Evolutionary conservation across 73 alveolate genomes (phyloP), one percentile per base, ranked within the genome.

Genomic region (Blepharisma stoltei): DNA sequence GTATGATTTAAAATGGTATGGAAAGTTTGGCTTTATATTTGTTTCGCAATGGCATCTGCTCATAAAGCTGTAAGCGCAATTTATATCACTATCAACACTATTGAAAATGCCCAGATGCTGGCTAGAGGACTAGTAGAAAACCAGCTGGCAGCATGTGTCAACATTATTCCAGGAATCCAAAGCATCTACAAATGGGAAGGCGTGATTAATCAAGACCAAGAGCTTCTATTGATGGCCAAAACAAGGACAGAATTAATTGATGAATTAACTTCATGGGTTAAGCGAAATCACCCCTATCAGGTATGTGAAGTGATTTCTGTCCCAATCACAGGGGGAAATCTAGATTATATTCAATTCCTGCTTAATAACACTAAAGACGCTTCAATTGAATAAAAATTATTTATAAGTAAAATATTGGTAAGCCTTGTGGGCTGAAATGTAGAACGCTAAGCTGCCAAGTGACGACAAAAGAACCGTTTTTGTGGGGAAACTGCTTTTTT

Each of bases 161-260:
- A 69, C 41, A 69, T 69, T 25, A 38, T 69, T 11, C 79, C 79
- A 69, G 67, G 65, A 38, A 43, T 69, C 25, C 11, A 9, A 37
- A 44, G 67, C 23, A 25, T 69, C n/a, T 69, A 69, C 5, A 44
- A 38, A 20, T 69, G 79, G 79, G 55, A 69, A 69, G 79, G 79
- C 23, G n/a, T 14, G 38, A 69, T 69, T 8, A 44, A 46, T 69
- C 32, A 69, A 43, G 79, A 69, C 43, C 67, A 69, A 25, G 79
- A 69, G 38, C 41, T 46, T 69, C 1, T 69, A n/a, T 46, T 69
- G 55, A 69, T 69, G 79, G 55, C 27, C 14, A 69, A 69, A 25
- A 44, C 79, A 14, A 69, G 65, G 27, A 25, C 27, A 37, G 79
- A 69, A 5, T 43, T 69, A 18, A 43, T 69, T 44, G 67, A 38